These are phyloP conservation scores for Huntiella decipiens DNA, from an alignment of 2,329 filamentous ascomycete species.

Conservation along the genomic window DNA sequence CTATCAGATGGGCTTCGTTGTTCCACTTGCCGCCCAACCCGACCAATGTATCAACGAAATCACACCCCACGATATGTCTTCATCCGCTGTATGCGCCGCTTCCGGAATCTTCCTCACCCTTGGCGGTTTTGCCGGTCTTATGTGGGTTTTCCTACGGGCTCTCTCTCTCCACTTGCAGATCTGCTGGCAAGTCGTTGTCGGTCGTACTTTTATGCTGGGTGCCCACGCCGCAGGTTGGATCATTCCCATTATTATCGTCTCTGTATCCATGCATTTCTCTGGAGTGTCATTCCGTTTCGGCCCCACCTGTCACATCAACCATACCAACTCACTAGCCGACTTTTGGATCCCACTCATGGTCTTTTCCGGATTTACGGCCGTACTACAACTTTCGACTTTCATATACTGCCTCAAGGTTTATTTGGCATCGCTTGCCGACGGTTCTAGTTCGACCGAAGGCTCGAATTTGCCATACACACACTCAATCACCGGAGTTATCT, in stretches of 20 bases:
- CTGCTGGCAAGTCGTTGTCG: constrained; percentile 87
- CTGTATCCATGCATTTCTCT: constrained; percentile 61
- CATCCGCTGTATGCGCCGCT: constrained; percentile 62
- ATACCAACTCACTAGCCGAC: constrained; percentile 59
- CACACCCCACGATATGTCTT: constrained; percentile 83
- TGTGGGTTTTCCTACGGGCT: constrained; percentile 84
- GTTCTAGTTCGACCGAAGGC: constrained; percentile 47
- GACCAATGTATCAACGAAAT: constrained; percentile 76
- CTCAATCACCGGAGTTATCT: constrained; percentile 56
- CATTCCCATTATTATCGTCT: constrained; percentile 56
- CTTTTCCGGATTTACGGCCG: constrained; percentile 54
- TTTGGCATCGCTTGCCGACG: constrained; percentile 61
- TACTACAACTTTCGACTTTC: constrained; percentile 72
- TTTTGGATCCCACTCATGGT: constrained; percentile 81
- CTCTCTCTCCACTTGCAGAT: constrained; percentile 92
- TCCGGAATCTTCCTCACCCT: constrained; percentile 74
- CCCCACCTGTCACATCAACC: constrained; percentile 83
- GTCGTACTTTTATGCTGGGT: constrained; percentile 73
- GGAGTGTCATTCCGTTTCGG: constrained; percentile 93
- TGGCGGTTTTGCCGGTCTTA: constrained; percentile 64
- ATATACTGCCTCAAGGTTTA: constrained; percentile 93
- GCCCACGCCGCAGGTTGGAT: constrained; percentile 70
- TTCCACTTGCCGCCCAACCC: constrained; percentile 62
- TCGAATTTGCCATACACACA: constrained; percentile 45
- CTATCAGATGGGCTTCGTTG: constrained; percentile 63